Evolutionary conservation across 371 early-diverging fungal genomes (phyloP).

Genomic region (Mortierella sp.): DNA sequence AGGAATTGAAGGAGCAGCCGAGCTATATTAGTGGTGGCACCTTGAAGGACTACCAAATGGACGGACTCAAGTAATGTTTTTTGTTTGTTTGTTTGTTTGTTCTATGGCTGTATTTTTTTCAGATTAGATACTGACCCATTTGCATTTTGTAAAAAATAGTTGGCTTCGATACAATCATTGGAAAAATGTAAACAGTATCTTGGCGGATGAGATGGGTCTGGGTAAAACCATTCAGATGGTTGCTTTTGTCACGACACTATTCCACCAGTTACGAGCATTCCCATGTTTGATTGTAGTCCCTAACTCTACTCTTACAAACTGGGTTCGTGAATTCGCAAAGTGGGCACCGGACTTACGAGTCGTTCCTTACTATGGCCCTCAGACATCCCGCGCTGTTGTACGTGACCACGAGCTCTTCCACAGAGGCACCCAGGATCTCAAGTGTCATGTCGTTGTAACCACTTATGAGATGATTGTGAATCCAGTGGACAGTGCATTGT

Average conservation of each 20-base stretch:
- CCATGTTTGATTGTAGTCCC: constrained; percentile 93
- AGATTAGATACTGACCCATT: neutral
- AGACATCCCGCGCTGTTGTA: constrained; percentile 65
- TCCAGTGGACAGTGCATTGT: constrained; percentile 60
- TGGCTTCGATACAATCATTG: constrained; percentile 84
- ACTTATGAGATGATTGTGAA: constrained; percentile 80
- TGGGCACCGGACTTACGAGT: constrained; percentile 83
- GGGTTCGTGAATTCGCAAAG: constrained; percentile 83
- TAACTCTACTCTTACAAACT: constrained; percentile 82
- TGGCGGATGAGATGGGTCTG: constrained; percentile 96
- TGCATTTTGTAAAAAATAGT: constrained; percentile 45
- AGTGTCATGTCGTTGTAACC: constrained; percentile 85
- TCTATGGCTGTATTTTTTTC: neutral
- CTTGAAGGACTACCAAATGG: constrained; percentile 89
- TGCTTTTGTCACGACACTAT: constrained; percentile 74
- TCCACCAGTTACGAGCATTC: constrained; percentile 62
- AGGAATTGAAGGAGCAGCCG: constrained; percentile 74
- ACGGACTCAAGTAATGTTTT: constrained; percentile 80
- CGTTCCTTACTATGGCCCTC: constrained; percentile 66
- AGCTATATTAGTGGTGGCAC: constrained; percentile 69
- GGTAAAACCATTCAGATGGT: constrained; percentile 95
- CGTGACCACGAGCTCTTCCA: constrained; percentile 73
- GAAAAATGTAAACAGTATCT: constrained; percentile 71
- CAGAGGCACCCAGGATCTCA: constrained; percentile 54
- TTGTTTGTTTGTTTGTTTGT: constrained; percentile 23